Evolutionary conservation across 2,329 filamentous ascomycete genomes (phyloP).

Genomic region (Hypoxylon sp.): DNA sequence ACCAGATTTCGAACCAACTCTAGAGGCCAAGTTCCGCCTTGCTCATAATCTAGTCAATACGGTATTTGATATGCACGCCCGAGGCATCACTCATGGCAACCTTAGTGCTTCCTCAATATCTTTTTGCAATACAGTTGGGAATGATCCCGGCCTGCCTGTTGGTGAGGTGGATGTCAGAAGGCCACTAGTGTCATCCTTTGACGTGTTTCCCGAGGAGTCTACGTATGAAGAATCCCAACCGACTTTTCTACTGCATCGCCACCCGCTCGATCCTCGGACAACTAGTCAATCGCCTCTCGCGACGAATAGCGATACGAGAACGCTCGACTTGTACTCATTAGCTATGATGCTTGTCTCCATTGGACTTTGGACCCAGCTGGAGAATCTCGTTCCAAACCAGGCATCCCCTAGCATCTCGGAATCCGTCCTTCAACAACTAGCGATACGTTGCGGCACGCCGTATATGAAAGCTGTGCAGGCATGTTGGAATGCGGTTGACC

Average conservation of each 20-base stretch:
- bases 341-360: slow-evolving; percentile 80
- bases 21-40: slow-evolving; percentile 82
- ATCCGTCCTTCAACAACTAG: slow-evolving; percentile 72
- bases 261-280: slow-evolving; percentile 72
- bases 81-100: slow-evolving; percentile 78
- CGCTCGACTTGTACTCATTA: slow-evolving; percentile 78
- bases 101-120: slow-evolving; percentile 76
- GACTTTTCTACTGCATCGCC: slow-evolving; percentile 68
- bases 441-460: slow-evolving; percentile 77
- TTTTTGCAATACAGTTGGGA: slow-evolving; percentile 67
- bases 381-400: slow-evolving; percentile 62
- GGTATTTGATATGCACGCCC: slow-evolving; percentile 78
- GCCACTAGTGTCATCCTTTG: slow-evolving; percentile 79
- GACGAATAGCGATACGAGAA: slow-evolving; percentile 67
- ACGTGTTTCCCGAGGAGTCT: slow-evolving; percentile 72
- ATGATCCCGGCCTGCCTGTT: slow-evolving; percentile 57
- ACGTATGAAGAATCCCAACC: slow-evolving; percentile 52
- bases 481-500: slow-evolving; percentile 78
- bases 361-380: slow-evolving; percentile 79
- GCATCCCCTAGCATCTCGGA: slow-evolving; percentile 68
- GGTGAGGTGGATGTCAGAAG: slow-evolving; percentile 73
- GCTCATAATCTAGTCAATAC: slow-evolving; percentile 80
- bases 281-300: slow-evolving; percentile 63
- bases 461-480: slow-evolving; percentile 82
- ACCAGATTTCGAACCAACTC: slow-evolving; percentile 70